Percentiles rank a stretch among this genome's conserved stretches.
phyloP scores from a whole-genome alignment of 345 rosid species.

The Eucalyptus paniculata region DNA sequence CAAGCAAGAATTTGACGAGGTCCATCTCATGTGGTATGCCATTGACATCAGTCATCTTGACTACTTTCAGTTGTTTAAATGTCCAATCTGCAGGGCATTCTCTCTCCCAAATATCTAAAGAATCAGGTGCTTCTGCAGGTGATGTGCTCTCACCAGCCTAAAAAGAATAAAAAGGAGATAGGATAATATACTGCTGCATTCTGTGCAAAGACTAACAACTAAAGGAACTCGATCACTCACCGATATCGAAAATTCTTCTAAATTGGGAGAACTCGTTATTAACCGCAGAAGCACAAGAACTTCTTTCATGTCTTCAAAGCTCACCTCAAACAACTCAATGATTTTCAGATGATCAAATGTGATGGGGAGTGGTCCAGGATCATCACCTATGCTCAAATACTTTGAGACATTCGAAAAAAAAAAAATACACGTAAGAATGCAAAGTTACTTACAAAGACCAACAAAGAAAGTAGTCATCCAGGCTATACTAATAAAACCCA shows the following conservation, averaged over 20 bases:
- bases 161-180: neutral
- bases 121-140: constrained; percentile 38
- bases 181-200: neutral
- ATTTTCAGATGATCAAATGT: constrained; percentile 47
- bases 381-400: constrained; percentile 90
- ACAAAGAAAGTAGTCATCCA: neutral
- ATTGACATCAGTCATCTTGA: constrained; percentile 61
- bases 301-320: constrained; percentile 83
- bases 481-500: neutral
- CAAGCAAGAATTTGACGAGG: constrained; percentile 64
- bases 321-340: constrained; percentile 72
- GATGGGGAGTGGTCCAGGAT: constrained; percentile 42
- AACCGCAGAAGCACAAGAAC: constrained; percentile 70
- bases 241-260: constrained; percentile 64
- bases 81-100: constrained; percentile 40
- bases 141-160: constrained; percentile 57
- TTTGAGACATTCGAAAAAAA: neutral
- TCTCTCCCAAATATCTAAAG: constrained; percentile 37
- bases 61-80: constrained; percentile 36
- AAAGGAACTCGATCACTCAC: constrained; percentile 23
- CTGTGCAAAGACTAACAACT: neutral
- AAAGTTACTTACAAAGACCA: neutral
- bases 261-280: constrained; percentile 74
- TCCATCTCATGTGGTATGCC: constrained; percentile 78
- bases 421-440: neutral